Base-by-base conservation (phyloP, 306 rosid genomes). In the Pterocarpus macrocarpus region DNA sequence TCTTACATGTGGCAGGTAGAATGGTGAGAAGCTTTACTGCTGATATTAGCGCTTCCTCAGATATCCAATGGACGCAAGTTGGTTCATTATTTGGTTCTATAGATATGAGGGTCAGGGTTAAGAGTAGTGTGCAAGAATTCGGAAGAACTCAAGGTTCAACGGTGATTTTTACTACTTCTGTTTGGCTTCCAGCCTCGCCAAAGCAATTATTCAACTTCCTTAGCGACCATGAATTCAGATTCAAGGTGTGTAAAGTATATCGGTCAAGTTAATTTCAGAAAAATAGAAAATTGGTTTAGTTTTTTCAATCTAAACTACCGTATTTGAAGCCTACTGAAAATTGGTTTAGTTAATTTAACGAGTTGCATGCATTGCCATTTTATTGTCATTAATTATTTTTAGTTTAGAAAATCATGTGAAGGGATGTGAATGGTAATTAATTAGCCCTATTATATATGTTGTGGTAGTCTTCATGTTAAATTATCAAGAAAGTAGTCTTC, bases 1-100 rank as follows among this genome's bases (percentile, higher is more conserved):
- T 88, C 15, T 32, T 85, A 71, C 85, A 74, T 61, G 45, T 88
- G 49, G 75, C 87, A 1, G 86, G 79, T 67, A 80, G 88, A 66
- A 78, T 86, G 89, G 61, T 78, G 75, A 83, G 78, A 64, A 77
- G 14, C 63, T 85, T 85, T 56, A 38, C 49, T 53, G 8, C 1
- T 15, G 81, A 86, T 13, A 39, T 75, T 0, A 78, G 76, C 74
- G 86, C 64, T 12, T 57, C 78, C 43, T 5, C 59, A 9, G 17
- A 8, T 10, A 88, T 85, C 33, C 59, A 2, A 33, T 83, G 91
- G 91, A 69, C 8, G 12, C 1, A 44, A n/a, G 50, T 80, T 34
- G 56, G 75, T 22, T 9, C 4, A 59, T 1, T 32, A 7, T 1
- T 9, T 50, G 75, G 56, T 8, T 64, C 61, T 30, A 66, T 52